Evolutionary conservation across 495 filamentous ascomycete species (phyloP).

Genomic region (Neurospora hispaniola): DNA sequence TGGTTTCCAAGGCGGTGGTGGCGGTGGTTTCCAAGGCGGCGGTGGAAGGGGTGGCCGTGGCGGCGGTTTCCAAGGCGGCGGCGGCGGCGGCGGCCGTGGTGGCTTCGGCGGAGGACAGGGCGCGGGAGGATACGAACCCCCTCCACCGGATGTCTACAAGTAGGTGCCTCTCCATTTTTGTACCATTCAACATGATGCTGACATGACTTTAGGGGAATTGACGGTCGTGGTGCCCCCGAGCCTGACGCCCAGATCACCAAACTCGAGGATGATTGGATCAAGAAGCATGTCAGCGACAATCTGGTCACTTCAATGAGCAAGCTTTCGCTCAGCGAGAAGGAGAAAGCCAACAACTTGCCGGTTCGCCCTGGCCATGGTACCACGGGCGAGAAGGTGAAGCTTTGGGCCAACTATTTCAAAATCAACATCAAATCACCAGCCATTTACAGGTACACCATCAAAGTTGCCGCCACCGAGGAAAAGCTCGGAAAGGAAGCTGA

Average conservation of each 20-base stretch:
- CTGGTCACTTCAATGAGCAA: constrained; percentile 15
- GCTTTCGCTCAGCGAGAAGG: constrained; percentile 12
- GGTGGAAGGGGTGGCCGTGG: not conserved
- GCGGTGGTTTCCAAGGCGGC: not conserved
- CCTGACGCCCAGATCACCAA: constrained; percentile 22
- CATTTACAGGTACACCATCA: constrained; percentile 30
- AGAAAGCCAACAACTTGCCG: constrained; percentile 20
- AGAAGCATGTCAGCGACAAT: constrained; percentile 1
- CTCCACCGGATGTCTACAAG: constrained; percentile 22
- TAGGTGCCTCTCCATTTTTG: constrained; percentile 11
- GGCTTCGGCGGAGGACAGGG: not conserved
- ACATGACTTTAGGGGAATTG: constrained; percentile 1
- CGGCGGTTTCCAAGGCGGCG: not conserved
- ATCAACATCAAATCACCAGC: constrained; percentile 29
- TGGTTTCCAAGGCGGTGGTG: constrained; percentile 8
- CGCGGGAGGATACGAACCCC: not conserved
- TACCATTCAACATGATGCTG: constrained; percentile 1
- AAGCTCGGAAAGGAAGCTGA: constrained; percentile 22
- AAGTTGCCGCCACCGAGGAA: constrained; percentile 22
- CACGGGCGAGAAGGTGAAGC: constrained; percentile 33
- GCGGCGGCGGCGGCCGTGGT: not conserved
- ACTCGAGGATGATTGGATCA: constrained; percentile 26
- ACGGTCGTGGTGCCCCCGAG: constrained; percentile 2
- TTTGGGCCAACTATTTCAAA: constrained; percentile 59
- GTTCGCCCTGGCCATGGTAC: constrained; percentile 51